Conservation (phyloP, 805 yeast species). For the Scheffersomyces stipitis region DNA sequence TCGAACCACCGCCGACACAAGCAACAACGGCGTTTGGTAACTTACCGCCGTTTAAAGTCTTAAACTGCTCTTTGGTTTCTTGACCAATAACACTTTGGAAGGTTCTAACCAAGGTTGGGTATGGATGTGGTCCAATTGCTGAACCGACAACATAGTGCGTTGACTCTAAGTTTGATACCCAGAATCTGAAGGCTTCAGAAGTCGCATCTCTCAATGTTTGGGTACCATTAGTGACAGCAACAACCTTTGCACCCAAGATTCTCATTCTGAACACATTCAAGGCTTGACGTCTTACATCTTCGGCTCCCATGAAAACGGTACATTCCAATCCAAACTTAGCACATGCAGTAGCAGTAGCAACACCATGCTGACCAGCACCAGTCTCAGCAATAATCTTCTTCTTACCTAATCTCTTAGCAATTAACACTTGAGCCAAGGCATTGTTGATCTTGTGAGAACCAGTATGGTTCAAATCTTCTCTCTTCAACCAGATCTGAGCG, state of each 20-base stretch:
- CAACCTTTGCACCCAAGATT: conserved; percentile 92
- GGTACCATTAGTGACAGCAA: conserved; percentile 93
- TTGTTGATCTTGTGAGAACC: conserved; percentile 88
- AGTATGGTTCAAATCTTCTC: conserved; percentile 92
- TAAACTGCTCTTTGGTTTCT: conserved; percentile 91
- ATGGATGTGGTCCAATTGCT: conserved; percentile 99
- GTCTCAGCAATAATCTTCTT: conserved; percentile 81
- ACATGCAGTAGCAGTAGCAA: conserved; percentile 89
- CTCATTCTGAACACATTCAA: conserved; percentile 96
- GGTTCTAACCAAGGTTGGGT: conserved; percentile 96
- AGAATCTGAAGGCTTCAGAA: conserved; percentile 90
- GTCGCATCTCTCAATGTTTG: conserved; percentile 97
- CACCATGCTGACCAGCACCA: conserved; percentile 94
- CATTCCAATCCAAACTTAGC: conserved; percentile 92
- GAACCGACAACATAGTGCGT: conserved; percentile 98
- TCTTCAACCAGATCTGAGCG: conserved; percentile 89
- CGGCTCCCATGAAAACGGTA: conserved; percentile 98
- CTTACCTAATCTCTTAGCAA: conserved; percentile 79
- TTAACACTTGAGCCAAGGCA: conserved; percentile 77
- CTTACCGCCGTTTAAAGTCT: conserved; percentile 71
- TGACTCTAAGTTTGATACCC: conserved; percentile 85
- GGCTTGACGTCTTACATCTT: conserved; percentile 98
- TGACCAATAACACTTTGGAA: conserved; percentile 97
- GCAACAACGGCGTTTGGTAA: conserved; percentile 95
- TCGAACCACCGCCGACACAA: conserved; percentile 99